Percentiles rank a stretch among this genome's conserved stretches.
Conservation (phyloP, 768 basidiomycete genomes). For the Lactarius psammicola region DNA sequence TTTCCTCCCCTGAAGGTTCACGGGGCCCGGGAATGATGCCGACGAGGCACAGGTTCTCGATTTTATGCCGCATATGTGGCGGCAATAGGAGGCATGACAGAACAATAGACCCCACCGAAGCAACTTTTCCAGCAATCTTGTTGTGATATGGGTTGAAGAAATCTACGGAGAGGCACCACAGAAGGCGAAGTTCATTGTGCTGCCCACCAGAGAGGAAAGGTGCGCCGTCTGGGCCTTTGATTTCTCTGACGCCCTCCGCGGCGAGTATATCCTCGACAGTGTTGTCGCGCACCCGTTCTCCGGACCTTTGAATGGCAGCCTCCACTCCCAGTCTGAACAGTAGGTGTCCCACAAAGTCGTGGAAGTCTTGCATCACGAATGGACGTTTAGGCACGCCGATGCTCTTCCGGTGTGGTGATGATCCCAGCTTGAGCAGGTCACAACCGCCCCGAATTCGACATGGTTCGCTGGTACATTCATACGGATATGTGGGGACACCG, state of each 20-base stretch:
- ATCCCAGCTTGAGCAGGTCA: constrained; percentile 1
- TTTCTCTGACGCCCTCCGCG: neutral
- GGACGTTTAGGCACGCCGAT: constrained; percentile 1
- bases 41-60: constrained; percentile 43
- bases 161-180: constrained; percentile 38
- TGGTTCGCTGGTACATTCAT: neutral
- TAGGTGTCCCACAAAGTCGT: neutral
- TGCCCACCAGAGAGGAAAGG: constrained; percentile 9
- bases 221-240: constrained; percentile 1
- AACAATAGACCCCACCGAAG: constrained; percentile 34
- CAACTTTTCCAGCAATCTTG: constrained; percentile 34
- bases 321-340: neutral
- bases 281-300: neutral
- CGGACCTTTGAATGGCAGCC: neutral
- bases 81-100: constrained; percentile 41
- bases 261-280: constrained; percentile 1
- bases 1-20: constrained; percentile 35
- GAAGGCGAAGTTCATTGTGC: constrained; percentile 26
- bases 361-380: constrained; percentile 3
- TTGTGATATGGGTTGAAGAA: constrained; percentile 40
- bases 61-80: constrained; percentile 35
- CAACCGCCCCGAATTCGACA: neutral
- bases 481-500: neutral
- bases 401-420: constrained; percentile 4
- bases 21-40: constrained; percentile 44